Conservation (phyloP, 176 grass and related monocot genomes). For the Aegilops speltoides region DNA sequence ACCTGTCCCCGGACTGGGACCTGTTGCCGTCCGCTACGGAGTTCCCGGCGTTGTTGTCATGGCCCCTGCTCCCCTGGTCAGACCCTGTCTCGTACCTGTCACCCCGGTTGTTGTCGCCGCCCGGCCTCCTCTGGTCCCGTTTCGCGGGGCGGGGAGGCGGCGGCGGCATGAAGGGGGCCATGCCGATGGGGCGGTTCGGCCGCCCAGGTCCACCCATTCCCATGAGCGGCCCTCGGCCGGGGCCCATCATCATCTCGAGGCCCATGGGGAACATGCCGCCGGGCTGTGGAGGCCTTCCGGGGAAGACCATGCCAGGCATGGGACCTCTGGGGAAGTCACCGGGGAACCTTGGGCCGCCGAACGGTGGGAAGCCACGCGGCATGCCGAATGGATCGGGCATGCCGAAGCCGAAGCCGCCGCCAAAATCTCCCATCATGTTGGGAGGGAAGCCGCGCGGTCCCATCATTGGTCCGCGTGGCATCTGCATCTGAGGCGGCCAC, state of each 20-base stretch:
- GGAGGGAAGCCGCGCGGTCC: conserved; percentile 75
- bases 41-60: conserved; percentile 46
- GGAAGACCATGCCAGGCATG: conserved; percentile 81
- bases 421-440: conserved; percentile 87
- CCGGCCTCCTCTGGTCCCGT: conserved; percentile 66
- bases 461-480: conserved; percentile 58
- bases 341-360: conserved; percentile 73
- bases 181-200: conserved; percentile 71
- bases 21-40: conserved; percentile 46
- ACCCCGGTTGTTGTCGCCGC: conserved; percentile 41
- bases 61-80: conserved; percentile 68
- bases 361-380: conserved; percentile 76
- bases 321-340: conserved; percentile 66
- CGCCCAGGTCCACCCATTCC: conserved; percentile 65
- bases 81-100: conserved; percentile 59
- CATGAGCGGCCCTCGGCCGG: conserved; percentile 68
- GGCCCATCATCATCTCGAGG: conserved; percentile 87
- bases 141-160: conserved; percentile 47
- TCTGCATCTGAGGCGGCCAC: conserved; percentile 88
- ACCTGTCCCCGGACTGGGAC: conserved; percentile 52
- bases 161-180: conserved; percentile 58
- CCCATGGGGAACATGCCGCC: conserved; percentile 61
- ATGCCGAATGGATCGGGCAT: conserved; percentile 77
- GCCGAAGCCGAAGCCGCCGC: conserved; percentile 52
- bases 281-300: conserved; percentile 64